phyloP scores from a whole-genome alignment of 116 monocot species.

The Iris pallida region DNA sequence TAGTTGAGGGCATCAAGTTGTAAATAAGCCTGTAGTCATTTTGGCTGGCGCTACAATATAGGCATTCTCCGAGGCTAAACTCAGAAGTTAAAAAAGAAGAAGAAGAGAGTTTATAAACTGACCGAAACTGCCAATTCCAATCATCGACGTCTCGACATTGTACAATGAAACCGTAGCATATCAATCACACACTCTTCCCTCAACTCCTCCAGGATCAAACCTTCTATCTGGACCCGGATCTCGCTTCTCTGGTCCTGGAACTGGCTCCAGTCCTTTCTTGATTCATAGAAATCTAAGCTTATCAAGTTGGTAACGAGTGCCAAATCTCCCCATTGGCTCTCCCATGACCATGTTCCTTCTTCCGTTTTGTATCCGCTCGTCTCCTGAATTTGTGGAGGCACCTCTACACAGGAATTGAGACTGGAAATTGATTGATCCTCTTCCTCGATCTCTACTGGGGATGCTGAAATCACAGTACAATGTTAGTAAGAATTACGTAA shows the following conservation, averaged over 20 bases:
- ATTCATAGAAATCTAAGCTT: slow-evolving; percentile 13
- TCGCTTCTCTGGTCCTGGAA: slow-evolving; percentile 16
- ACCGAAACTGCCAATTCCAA: not conserved
- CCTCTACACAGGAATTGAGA: not conserved
- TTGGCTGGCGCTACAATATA: no score
- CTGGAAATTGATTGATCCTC: not conserved
- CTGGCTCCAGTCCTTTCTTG: slow-evolving; percentile 15
- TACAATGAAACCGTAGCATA: slow-evolving; percentile 24
- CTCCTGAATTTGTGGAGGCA: not conserved
- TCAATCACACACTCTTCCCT: slow-evolving; percentile 34
- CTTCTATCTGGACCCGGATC: slow-evolving; percentile 36
- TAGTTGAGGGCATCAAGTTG: no score
- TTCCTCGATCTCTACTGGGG: not conserved
- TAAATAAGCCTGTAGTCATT: no score
- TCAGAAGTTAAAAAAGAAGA: no score
- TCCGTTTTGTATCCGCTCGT: not conserved
- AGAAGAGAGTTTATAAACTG: no score
- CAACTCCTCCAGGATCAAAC: slow-evolving; percentile 50
- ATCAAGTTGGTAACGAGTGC: slow-evolving; percentile 17
- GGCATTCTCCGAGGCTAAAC: no score
- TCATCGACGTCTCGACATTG: slow-evolving; percentile 2
- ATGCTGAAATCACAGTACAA: no score
- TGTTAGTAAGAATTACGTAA: no score
- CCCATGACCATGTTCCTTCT: slow-evolving; percentile 13
- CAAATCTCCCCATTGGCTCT: slow-evolving; percentile 6